Conservation (phyloP, 371 early-diverging fungal species). For the Saksenaea vasiformis region DNA sequence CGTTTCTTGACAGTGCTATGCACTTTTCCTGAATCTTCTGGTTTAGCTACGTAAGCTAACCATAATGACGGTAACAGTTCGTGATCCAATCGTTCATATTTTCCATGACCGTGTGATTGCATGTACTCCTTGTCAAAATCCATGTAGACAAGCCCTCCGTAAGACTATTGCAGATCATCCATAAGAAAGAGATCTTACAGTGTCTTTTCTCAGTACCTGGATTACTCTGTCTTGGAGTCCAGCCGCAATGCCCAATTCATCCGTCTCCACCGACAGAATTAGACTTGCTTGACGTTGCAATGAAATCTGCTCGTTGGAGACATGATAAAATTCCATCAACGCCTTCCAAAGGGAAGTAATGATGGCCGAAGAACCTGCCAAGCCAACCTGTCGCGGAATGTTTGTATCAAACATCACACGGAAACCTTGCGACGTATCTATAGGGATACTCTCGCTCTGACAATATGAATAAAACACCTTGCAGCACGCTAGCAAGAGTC, state of each 20-base stretch:
- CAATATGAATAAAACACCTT: constrained; percentile 63
- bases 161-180: constrained; percentile 20
- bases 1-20: constrained; percentile 62
- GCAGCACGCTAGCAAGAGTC: constrained; percentile 61
- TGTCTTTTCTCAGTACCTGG: constrained; percentile 40
- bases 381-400: constrained; percentile 75
- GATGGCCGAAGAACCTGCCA: constrained; percentile 72
- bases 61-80: constrained; percentile 44
- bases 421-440: constrained; percentile 55
- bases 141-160: constrained; percentile 72
- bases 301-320: constrained; percentile 43
- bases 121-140: constrained; percentile 60
- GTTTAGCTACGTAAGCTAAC: constrained; percentile 64
- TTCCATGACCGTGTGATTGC: constrained; percentile 60
- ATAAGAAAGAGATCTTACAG: background rate
- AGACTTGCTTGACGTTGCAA: constrained; percentile 59
- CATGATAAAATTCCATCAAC: constrained; percentile 48
- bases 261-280: constrained; percentile 60
- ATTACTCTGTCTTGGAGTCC: constrained; percentile 75
- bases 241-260: constrained; percentile 66
- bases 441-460: constrained; percentile 30
- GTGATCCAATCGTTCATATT: constrained; percentile 47
- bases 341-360: constrained; percentile 63
- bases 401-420: constrained; percentile 59
- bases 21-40: constrained; percentile 69